Evolutionary conservation across 1,284 basidiomycete genomes (phyloP), one percentile per base, ranked within the genome.

Genomic region (Fomitopsis schrenkii): DNA sequence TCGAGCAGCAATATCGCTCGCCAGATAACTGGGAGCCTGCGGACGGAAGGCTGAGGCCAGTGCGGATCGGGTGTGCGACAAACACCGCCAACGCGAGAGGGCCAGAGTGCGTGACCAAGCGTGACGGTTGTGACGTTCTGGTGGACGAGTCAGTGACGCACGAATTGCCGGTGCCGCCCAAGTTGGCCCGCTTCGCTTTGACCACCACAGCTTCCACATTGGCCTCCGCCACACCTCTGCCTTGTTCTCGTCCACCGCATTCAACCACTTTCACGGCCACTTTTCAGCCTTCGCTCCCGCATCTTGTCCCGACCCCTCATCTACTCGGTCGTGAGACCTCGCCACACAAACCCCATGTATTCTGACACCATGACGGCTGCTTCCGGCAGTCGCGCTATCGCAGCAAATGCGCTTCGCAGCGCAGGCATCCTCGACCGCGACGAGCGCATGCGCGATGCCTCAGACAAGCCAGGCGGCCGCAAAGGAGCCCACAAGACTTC

Each of bases 351-450:
- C 45, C 19, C 38, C 41, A 48, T 52, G 50, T 59, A 50, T 41
- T 41, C 42, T 33, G 28, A 55, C 36, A 7, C 64, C 55, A 82
- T 85, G 80, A 83, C 83, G 35, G 68, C 71, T 6, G 67, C 71
- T 6, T 67, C 76, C 26, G 82, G 85, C 64, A 76, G 81, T 59
- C 82, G 86, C 66, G 72, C 79, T 40, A 75, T 91, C 33, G 87
- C 84, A 33, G 67, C 79, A 59, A 85, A 74, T 60, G 84, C 87
- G 30, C 76, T 91, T 30, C 85, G 86, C 63, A 82, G 76, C 56
- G 88, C 87, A 2, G 90, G 90, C 48, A 84, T 91, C 68, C 85
- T 87, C 64, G 89, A 91, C 77, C 78, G 83, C 61, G 89, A 91
- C 71, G 78, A 84, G 59, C 81, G 77, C 67, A 91, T 91, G 89